Evolutionary conservation across 108 stramenopile species (phyloP), one percentile per base, ranked within the genome.

Genomic region (Craspedostauros australis): DNA sequence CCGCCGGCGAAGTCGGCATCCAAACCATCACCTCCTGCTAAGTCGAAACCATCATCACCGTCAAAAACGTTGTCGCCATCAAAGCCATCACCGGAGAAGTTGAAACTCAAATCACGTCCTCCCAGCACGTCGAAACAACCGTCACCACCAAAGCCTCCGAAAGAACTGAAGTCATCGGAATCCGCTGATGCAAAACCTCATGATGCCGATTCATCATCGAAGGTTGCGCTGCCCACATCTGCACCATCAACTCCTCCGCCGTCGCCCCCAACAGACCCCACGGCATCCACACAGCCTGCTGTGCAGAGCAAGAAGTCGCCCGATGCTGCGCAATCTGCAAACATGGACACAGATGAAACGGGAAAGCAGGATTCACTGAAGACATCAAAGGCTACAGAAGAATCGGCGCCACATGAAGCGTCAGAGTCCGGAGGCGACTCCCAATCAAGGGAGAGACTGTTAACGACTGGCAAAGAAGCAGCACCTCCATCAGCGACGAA

Each of bases 331-430:
- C 42, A 7, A 44, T 44, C 42, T 6, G 42, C 16, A 12, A n/a
- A 7, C 42, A 44, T 20, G n/a, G 42, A 44, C 21, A 44, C 42
- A 7, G 42, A 44, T 12, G 42, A 44, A 8, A 20, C 16, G n/a
- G 42, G 8, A 50, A 50, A 50, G 34, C n/a, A 15, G 37, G 37
- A n/a, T n/a, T n/a, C 34, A 50, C 29, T 15, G 32, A 50, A 50
- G 34, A 36, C 28, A 32, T 32, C 11, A 32, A 36, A 27, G 21
- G 15, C 22, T 12, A 36, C 34, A 36, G 11, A 9, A 12, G 12
- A 36, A 9, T 36, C 34, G 11, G 12, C 34, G 9, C 34, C 34
- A 11, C 34, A 36, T 11, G 34, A 9, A 36, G 12, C 34, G 12
- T 36, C 12, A 36, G 34, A 36, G 12, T 12, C 25, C 9, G 6